Base-by-base conservation (phyloP, 2,329 filamentous ascomycete species). In the Spiromastix sp. region DNA sequence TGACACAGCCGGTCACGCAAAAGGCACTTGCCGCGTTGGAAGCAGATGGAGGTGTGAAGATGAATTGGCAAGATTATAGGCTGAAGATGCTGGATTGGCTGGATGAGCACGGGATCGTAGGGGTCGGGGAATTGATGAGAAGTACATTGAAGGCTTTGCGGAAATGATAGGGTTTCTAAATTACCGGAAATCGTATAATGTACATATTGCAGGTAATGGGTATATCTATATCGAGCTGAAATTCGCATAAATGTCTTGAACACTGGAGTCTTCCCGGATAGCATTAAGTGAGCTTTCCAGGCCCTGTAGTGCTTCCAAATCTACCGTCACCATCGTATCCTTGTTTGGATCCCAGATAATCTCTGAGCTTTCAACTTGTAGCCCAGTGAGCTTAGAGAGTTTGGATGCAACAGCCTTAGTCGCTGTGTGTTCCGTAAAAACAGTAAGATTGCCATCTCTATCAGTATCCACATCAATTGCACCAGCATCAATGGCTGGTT, bases 301-400 rank as follows among this genome's bases (percentile, higher is more conserved):
- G 12, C 66, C 62, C 32, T 70, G 62, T 0, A 70, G 68, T 9
- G 71, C 66, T 10, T 70, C 62, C 11, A 72, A 68, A 39, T 79
- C 71, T 25, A 87, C 48, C 5, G 66, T 64, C 12, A 83, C 74
- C 54, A 74, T 74, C 0, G 82, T 87, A 42, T 94, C 86, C 49
- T 80, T 75, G 41, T 89, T 91, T 0, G 85, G 74, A 40, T 80
- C 74, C 79, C 85, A 95, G 28, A 94, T 71, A 34, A 95, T 89
- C 37, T 93, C 84, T 12, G 77, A 77, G 46, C 76, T 79, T 37
- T 81, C 64, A 30, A 93, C 72, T 39, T 80, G 72, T 41, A 93
- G 59, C 1, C 68, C 72, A 13, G 83, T 69, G 24, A 70, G 66
- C 44, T 72, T 68, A 3, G 73, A 68, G n/a, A 94, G 54, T 9